Evolutionary conservation across 1,284 basidiomycete species (phyloP), one percentile per base, ranked within the genome.

Genomic region (Mycosarcoma maydis): DNA sequence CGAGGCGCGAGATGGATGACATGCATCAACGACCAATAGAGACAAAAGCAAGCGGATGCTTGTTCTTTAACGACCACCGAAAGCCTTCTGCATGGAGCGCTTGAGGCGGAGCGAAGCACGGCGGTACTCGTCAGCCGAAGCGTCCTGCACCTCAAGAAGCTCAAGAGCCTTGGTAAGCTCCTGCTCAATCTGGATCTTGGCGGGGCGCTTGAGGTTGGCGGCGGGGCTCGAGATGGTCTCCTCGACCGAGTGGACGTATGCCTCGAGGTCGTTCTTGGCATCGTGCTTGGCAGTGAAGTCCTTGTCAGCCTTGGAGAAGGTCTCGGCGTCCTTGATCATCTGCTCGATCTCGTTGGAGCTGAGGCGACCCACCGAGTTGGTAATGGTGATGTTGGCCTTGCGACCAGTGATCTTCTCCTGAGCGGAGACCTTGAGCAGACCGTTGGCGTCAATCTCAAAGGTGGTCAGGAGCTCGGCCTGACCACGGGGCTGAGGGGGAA

Each of bases 241-340:
- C 77, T 81, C 79, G 34, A 81, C 78, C 30, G 71, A 76, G 72
- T 79, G 73, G 27, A 78, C 77, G 74, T 81, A 81, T 19, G 78
- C 78, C 73, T 79, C 78, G 52, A 81, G 74, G 73, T 81, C 79
- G 71, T 80, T 77, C 58, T 71, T 69, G 52, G 78, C 75, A 67
- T 81, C 79, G 77, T 81, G 79, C 60, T 77, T 75, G 46, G 79
- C 79, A 53, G 77, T 77, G 78, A 81, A 81, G 73, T 81, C 80
- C 61, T 76, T 75, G 77, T 81, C 80, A 44, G 75, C 72, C 62
- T 77, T 74, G 77, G 77, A 78, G 80, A 80, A 81, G 51, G 73
- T 72, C 73, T 81, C 80, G 61, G 77, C 76, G 52, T 81, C 80
- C 77, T 80, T 80, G 78, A 81, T 80, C 80, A 81, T 81, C 75